Conservation (phyloP, 345 rosid species). For the Euphorbia pulcherrima region DNA sequence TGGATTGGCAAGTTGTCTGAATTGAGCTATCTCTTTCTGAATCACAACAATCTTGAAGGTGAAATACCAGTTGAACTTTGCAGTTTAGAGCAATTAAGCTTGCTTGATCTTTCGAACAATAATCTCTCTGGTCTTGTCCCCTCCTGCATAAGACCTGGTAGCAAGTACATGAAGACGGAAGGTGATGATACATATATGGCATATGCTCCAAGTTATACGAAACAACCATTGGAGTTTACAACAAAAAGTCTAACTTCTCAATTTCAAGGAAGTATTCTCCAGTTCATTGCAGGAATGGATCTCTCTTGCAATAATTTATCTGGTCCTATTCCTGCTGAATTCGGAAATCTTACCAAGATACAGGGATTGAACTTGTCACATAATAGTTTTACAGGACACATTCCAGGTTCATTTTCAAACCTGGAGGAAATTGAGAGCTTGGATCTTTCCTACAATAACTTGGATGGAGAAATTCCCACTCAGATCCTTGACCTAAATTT, state of each 20-base stretch:
- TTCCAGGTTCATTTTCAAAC: neutral
- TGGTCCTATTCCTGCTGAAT: neutral
- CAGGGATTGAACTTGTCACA: neutral
- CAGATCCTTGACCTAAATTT: neutral
- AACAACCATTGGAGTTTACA: neutral
- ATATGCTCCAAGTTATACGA: neutral
- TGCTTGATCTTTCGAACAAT: slow-evolving; percentile 24
- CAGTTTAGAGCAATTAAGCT: neutral
- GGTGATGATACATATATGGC: neutral
- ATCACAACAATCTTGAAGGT: slow-evolving; percentile 20
- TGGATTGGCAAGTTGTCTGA: slow-evolving; percentile 4
- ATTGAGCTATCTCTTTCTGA: slow-evolving; percentile 23
- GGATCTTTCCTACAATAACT: neutral
- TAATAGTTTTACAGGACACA: neutral
- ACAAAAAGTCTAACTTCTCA: neutral
- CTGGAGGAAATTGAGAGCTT: neutral
- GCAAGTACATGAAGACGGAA: too few species aligned
- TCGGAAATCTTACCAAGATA: neutral
- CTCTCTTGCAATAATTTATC: neutral
- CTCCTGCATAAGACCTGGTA: slow-evolving; percentile 1
- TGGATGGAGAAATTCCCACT: neutral
- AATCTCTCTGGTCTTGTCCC: slow-evolving; percentile 12
- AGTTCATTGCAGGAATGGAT: neutral
- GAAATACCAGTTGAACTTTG: slow-evolving; percentile 18
- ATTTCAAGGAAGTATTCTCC: neutral